Evolutionary conservation across 768 basidiomycete species (phyloP).

Genomic region (Leccinum truebloodii): DNA sequence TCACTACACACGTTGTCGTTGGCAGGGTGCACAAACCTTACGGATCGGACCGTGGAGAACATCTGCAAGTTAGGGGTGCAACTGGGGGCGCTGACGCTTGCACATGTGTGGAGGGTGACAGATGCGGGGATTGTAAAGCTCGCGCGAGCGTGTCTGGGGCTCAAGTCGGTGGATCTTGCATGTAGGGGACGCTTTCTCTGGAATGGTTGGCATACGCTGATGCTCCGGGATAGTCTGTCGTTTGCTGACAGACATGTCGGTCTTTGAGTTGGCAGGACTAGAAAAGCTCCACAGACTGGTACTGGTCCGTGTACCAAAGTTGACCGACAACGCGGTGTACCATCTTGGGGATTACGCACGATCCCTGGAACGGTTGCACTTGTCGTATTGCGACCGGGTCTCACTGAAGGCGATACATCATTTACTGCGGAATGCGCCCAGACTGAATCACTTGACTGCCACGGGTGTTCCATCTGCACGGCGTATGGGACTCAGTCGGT

Average conservation of each 20-base stretch:
- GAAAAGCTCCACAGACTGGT: constrained; percentile 73
- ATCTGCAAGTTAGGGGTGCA: constrained; percentile 73
- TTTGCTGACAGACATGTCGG: constrained; percentile 79
- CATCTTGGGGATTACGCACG: constrained; percentile 72
- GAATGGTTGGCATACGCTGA: constrained; percentile 15
- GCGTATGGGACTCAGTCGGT: constrained; percentile 67
- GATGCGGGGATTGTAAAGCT: constrained; percentile 71
- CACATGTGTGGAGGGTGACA: constrained; percentile 79
- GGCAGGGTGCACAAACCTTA: constrained; percentile 75
- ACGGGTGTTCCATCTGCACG: constrained; percentile 79
- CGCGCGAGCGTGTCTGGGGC: constrained; percentile 65
- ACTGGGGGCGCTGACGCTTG: constrained; percentile 78
- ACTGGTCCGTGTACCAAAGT: constrained; percentile 74
- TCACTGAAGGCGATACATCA: constrained; percentile 75
- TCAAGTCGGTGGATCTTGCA: constrained; percentile 84
- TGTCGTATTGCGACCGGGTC: constrained; percentile 84
- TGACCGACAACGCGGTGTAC: constrained; percentile 84
- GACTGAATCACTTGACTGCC: constrained; percentile 72
- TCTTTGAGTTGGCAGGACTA: constrained; percentile 76
- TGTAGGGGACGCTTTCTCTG: constrained; percentile 50
- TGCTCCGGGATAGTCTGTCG: constrained; percentile 61
- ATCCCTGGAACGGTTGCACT: constrained; percentile 75
- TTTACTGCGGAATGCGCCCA: constrained; percentile 57
- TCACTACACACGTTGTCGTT: constrained; percentile 75
- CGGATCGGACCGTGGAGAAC: constrained; percentile 66